phyloP scores from a whole-genome alignment of 2,329 filamentous ascomycete genomes.

The Zopfia rhizophila region DNA sequence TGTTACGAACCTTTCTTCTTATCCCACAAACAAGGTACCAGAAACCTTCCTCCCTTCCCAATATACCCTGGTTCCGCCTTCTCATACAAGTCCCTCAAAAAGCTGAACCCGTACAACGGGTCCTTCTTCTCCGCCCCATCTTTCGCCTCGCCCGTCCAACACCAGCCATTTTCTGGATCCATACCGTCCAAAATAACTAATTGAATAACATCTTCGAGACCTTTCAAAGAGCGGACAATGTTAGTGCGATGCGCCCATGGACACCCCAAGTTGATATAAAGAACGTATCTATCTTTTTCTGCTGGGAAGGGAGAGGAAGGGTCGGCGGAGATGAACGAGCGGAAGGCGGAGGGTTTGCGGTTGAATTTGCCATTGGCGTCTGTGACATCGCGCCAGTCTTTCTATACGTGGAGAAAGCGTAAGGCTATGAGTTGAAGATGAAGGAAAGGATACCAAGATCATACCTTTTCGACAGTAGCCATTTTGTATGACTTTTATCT shows the following conservation, averaged over 20 bases:
- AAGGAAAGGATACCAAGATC: no score
- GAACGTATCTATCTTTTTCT: slow-evolving; percentile 66
- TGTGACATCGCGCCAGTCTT: no score
- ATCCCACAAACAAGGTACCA: slow-evolving; percentile 80
- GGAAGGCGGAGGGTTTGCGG: slow-evolving; percentile 66
- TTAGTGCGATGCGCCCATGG: slow-evolving; percentile 68
- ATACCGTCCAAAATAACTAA: slow-evolving; percentile 53
- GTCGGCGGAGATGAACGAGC: slow-evolving; percentile 63
- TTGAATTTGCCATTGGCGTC: slow-evolving; percentile 66
- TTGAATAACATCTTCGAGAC: slow-evolving; percentile 60
- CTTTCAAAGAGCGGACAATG: slow-evolving; percentile 60
- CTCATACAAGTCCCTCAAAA: slow-evolving; percentile 74
- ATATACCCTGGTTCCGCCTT: slow-evolving; percentile 63
- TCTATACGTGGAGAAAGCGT: no score
- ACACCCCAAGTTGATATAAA: slow-evolving; percentile 69
- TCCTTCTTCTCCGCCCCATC: slow-evolving; percentile 24
- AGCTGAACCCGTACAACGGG: slow-evolving; percentile 39
- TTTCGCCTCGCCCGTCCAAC: slow-evolving; percentile 26
- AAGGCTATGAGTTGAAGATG: no score
- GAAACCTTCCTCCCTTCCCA: slow-evolving; percentile 66
- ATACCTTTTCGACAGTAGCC: no score
- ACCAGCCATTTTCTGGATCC: slow-evolving; percentile 38
- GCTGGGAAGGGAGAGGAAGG: slow-evolving; percentile 64
- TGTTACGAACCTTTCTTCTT: slow-evolving; percentile 59
- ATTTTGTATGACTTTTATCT: no score